Evolutionary conservation across 1,139 yeast genomes (phyloP), one percentile per base, ranked within the genome.

Genomic region (Candida tropicalis): DNA sequence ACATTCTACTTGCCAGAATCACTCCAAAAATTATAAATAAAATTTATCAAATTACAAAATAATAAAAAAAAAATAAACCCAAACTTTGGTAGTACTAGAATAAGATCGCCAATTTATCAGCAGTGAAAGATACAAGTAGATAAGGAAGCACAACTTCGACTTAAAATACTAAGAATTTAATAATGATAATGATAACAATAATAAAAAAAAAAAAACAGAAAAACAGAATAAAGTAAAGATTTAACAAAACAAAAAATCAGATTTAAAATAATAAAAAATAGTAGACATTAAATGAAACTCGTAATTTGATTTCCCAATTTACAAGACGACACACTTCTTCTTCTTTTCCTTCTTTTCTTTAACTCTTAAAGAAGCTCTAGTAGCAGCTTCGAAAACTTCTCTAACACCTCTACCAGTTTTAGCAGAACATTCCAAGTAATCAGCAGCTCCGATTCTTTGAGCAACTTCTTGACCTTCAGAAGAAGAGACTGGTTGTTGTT

Each of bases 361-460:
- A 46, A 82, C 80, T 70, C 77, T 81, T 62, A 85, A 73, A 26
- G 91, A 86, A 46, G 91, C 93, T 68, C 96, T 82, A 39, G 97
- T 90, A 39, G 97, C 97, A 55, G 93, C 87, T 66, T 86, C 93
- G 59, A 89, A 88, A 42, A 88, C 95, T 67, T 87, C 95, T 70
- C 89, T 85, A 50, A 89, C 96, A 64, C 95, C 95, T 65, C 82
- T 84, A 52, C 95, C 95, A 47, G 89, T 83, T 73, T 89, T 82
- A 33, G 97, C 97, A 39, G 97, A 90, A 73, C 97, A 90, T 72
- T 91, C 97, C 63, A 89, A 75, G 68, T 89, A 89, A 58, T 84
- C 82, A 48, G 84, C 73, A 42, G 96, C 96, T 52, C 96, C 96
- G 57, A 89, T 87, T 68, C 85, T 85, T 57, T 82, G 85, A 44